phyloP scores from a whole-genome alignment of 352 stramenopile species.

The Thalassiosira hispida region DNA sequence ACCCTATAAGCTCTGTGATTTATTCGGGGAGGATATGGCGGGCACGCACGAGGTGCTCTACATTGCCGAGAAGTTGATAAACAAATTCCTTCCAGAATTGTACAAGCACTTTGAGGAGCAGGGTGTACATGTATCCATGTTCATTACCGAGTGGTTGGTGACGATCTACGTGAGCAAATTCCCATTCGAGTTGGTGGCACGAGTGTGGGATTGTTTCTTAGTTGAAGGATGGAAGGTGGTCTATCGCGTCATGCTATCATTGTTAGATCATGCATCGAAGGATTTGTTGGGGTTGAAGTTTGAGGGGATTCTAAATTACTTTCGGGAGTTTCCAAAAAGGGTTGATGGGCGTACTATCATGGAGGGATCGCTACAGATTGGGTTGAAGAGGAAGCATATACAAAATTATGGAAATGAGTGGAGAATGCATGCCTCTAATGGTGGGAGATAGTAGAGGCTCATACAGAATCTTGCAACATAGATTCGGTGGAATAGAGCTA shows the following conservation, averaged over 20 bases:
- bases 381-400: slow-evolving; percentile 78
- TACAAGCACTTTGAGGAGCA: slow-evolving; percentile 77
- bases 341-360: slow-evolving; percentile 74
- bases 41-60: slow-evolving; percentile 81
- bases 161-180: slow-evolving; percentile 96
- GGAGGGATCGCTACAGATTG: slow-evolving; percentile 72
- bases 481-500: not conserved
- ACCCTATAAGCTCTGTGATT: slow-evolving; percentile 73
- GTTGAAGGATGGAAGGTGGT: slow-evolving; percentile 97
- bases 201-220: slow-evolving; percentile 96
- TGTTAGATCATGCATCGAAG: slow-evolving; percentile 84
- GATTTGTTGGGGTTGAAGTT: slow-evolving; percentile 73
- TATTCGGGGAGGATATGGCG: slow-evolving; percentile 82
- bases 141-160: slow-evolving; percentile 96
- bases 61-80: slow-evolving; percentile 79
- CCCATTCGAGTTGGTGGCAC: slow-evolving; percentile 95
- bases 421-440: slow-evolving; percentile 19
- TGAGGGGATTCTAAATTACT: slow-evolving; percentile 84
- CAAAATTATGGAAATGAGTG: slow-evolving; percentile 78
- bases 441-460: not conserved
- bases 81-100: slow-evolving; percentile 77
- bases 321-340: slow-evolving; percentile 72
- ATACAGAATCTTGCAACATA: not conserved
- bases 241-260: slow-evolving; percentile 92
- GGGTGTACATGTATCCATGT: slow-evolving; percentile 89